Conservation (phyloP, 73 alveolate species). For the Stentor coeruleus region DNA sequence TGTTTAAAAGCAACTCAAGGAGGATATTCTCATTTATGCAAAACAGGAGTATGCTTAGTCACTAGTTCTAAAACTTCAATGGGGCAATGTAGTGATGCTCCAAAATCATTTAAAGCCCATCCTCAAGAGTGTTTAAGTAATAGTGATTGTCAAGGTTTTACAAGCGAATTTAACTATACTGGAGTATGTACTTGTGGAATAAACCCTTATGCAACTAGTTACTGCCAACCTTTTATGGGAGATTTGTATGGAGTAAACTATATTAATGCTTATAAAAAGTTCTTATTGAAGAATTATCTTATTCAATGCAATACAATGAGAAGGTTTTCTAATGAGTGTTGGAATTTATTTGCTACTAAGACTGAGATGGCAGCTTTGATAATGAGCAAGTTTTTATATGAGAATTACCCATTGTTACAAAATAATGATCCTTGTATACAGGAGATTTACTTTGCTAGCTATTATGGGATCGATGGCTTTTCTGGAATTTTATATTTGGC, state of each 20-base stretch:
- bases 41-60: neutral
- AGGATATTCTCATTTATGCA: constrained; percentile 13
- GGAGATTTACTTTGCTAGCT: neutral
- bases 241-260: neutral
- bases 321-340: constrained; percentile 9
- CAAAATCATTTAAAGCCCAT: neutral
- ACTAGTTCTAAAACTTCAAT: neutral
- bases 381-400: neutral
- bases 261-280: neutral
- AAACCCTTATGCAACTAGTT: neutral
- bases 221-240: constrained; percentile 22
- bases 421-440: constrained; percentile 14
- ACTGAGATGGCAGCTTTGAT: neutral
- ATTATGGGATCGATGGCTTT: neutral
- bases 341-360: neutral
- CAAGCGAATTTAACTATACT: neutral
- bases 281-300: neutral
- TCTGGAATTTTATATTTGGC: neutral
- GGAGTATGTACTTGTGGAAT: constrained; percentile 8
- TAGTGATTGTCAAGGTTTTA: neutral
- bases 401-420: constrained; percentile 17
- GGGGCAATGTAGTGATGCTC: constrained; percentile 19
- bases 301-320: neutral
- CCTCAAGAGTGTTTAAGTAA: neutral
- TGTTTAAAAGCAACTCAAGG: neutral